phyloP scores from a whole-genome alignment of 2,329 filamentous ascomycete species.

The Neonectria hederae region DNA sequence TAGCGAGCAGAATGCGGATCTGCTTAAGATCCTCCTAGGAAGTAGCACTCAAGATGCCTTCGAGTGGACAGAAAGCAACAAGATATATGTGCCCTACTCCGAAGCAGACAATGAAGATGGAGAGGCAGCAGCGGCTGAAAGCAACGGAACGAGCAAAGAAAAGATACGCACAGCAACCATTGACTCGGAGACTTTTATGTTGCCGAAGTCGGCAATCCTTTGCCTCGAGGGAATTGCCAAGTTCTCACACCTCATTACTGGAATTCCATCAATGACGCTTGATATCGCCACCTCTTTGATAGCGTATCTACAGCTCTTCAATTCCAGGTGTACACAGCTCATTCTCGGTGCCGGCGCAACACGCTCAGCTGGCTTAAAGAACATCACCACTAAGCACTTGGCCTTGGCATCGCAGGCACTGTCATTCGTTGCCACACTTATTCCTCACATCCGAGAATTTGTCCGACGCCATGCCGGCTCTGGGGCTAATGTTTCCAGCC shows the following conservation, averaged over 20 bases:
- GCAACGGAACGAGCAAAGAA: slow-evolving; percentile 65
- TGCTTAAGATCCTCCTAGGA: slow-evolving; percentile 72
- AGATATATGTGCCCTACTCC: slow-evolving; percentile 64
- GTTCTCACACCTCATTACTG: slow-evolving; percentile 83
- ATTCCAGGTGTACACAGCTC: slow-evolving; percentile 94
- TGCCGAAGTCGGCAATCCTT: slow-evolving; percentile 83
- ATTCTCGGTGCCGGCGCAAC: slow-evolving; percentile 96
- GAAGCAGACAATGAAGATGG: slow-evolving; percentile 49
- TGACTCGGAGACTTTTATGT: slow-evolving; percentile 84
- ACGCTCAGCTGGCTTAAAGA: slow-evolving; percentile 86
- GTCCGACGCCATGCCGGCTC: slow-evolving; percentile 77
- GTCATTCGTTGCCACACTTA: slow-evolving; percentile 84
- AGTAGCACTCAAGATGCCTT: slow-evolving; percentile 76
- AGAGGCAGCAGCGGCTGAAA: slow-evolving; percentile 50
- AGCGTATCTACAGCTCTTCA: slow-evolving; percentile 91
- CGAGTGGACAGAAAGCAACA: slow-evolving; percentile 70
- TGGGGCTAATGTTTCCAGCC: slow-evolving; percentile 60
- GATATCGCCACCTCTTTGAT: slow-evolving; percentile 84
- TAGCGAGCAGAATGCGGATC: slow-evolving; percentile 64
- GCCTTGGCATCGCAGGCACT: slow-evolving; percentile 90
- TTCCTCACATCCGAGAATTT: slow-evolving; percentile 92
- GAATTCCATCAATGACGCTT: slow-evolving; percentile 87
- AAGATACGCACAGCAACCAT: slow-evolving; percentile 78
- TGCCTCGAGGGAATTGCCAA: slow-evolving; percentile 84
- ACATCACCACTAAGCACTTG: slow-evolving; percentile 95